Base-by-base conservation (phyloP, 2,329 filamentous ascomycete genomes). In the Fusarium cicatricum region DNA sequence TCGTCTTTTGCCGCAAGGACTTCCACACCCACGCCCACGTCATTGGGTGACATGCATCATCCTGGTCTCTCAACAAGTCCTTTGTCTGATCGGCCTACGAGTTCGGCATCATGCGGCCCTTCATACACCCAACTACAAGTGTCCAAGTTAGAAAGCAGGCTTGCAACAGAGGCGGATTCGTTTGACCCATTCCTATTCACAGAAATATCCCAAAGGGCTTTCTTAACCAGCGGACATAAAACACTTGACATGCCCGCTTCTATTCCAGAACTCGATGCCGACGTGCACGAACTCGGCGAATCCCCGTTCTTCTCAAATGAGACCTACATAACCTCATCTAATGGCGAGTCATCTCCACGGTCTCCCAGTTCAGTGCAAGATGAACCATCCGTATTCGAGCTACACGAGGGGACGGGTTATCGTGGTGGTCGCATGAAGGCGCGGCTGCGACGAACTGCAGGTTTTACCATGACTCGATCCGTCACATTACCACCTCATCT, bases 391-490 rank as follows among this genome's bases (percentile, higher is more conserved):
- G 16, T 58, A 2, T 69, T 62, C 23, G 66, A 73, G 39, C 52
- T 75, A 2, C 71, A 74, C 29, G 73, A 74, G 43, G 73, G 73
- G 12, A 70, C 66, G 11, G 71, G 71, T 12, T 54, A 57, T 14
- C 62, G 59, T n/a, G 58, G 60, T 37, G 61, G 64, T 38, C 51
- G 61, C 62, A 65, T 68, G 47, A 74, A 73, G 51, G 68, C 70
- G 19, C 65, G 70, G n/a, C 62, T 73, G 2, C 57, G 71, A 21
- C 71, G 72, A 38, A 67, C 62, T 15, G 60, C 70, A 4, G 68
- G 69, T 5, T 74, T 75, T 49, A 63, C 67, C 5, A 57, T 63
- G 12, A 50, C 65, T 8, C 65, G 73, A 41, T 69, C 70, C 11
- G 63, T 65, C n/a, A 70, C 67, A 17, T 57, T 68, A 26, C 71